These are phyloP conservation scores for Eucalyptus melliodora DNA, from an alignment of 345 rosid genomes.

Conservation along the genomic window DNA sequence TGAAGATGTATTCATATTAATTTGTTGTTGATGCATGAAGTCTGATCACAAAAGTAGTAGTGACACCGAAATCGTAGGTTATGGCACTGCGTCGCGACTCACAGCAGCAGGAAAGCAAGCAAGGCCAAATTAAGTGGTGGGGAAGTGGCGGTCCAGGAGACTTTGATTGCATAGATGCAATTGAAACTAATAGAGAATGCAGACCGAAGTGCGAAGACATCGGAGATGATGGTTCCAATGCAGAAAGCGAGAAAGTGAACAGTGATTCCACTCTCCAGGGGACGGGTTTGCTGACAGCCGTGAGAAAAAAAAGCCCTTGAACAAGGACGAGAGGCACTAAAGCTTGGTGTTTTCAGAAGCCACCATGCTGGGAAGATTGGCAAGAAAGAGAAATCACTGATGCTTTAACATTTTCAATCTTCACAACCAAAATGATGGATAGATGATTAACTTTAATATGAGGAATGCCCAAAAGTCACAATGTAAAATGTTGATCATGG, in stretches of 20 bases:
- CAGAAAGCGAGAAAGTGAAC: neutral
- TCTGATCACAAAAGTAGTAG: conserved; percentile 1
- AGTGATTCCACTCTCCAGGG: conserved; percentile 2
- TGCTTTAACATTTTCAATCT: conserved; percentile 27
- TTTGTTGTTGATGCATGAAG: conserved; percentile 1
- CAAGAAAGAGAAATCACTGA: conserved; percentile 29
- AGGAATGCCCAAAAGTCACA: neutral
- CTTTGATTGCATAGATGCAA: neutral
- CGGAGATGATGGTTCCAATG: neutral
- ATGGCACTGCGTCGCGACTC: neutral
- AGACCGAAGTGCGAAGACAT: conserved; percentile 2
- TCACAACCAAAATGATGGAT: conserved; percentile 35
- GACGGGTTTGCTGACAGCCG: conserved; percentile 13
- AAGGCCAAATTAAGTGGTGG: conserved; percentile 41
- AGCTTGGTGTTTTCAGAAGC: conserved; percentile 19
- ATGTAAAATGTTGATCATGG: neutral
- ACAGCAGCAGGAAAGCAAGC: conserved; percentile 22
- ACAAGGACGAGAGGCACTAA: conserved; percentile 40
- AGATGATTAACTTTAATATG: neutral
- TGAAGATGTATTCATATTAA: neutral
- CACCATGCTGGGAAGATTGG: conserved; percentile 11
- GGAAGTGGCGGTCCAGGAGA: conserved; percentile 19
- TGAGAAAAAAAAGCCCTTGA: conserved; percentile 28
- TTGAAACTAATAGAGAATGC: conserved; percentile 8
- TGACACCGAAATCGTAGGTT: conserved; percentile 13